Evolutionary conservation across 1,139 yeast genomes (phyloP), one percentile per base, ranked within the genome.

Genomic region (Sugiyamaella grinbergsii): DNA sequence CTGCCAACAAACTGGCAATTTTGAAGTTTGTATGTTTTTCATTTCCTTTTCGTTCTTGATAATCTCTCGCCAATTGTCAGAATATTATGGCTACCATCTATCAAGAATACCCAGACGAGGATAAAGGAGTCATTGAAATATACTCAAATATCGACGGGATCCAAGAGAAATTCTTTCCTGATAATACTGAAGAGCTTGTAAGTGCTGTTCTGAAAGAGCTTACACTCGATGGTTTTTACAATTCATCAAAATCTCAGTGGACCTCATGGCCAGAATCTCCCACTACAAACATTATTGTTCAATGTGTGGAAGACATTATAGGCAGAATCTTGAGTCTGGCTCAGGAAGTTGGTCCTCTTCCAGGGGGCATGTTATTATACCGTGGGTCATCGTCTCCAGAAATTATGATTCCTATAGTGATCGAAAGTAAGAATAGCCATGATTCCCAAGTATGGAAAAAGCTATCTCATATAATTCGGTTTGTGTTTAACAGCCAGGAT

Each of bases 21-120:
- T 28, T 29, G 33, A 29, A 29, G 24, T 19, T 11, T 24, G 16
- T 3, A 32, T 33, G 46, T 32, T 28, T 20, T n/a, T n/a, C n/a
- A n/a, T n/a, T n/a, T n/a, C n/a, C n/a, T n/a, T n/a, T n/a, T n/a
- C n/a, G n/a, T n/a, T n/a, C n/a, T n/a, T n/a, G n/a, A n/a, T n/a
- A n/a, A n/a, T n/a, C n/a, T n/a, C n/a, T n/a, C n/a, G n/a, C n/a
- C n/a, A n/a, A n/a, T n/a, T n/a, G n/a, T n/a, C n/a, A n/a, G n/a
- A n/a, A 2, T 5, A 20, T n/a, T n/a, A 36, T 47, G 47, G 16
- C 38, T 8, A 31, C 32, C 22, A 26, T 38, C 6, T 39, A 43
- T 19, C 43, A 31, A 34, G 52, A 43, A 24, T 41, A 44, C 15
- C 49, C 44, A 3, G 52, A 49, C 38, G 52, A 44, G 11, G 52